A percentile compares a stretch with the other conserved stretches of the same genome.
phyloP scores from a whole-genome alignment of 805 yeast genomes.

The Nakazawaea ambrosiae region DNA sequence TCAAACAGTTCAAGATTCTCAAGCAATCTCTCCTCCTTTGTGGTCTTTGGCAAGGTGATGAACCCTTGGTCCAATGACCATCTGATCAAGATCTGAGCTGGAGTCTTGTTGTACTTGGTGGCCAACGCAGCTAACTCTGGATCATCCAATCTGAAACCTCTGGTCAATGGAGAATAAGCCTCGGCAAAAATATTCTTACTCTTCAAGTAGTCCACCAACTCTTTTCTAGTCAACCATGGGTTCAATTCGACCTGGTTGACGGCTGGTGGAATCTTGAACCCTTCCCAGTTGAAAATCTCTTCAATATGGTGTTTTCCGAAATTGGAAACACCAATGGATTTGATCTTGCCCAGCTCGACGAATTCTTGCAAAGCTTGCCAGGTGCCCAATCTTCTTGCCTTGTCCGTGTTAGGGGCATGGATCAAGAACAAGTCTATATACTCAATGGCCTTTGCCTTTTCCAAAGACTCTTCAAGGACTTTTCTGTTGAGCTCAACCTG shows the following conservation, averaged over 20 bases:
- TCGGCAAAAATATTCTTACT: constrained; percentile 42
- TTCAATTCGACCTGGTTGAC: constrained; percentile 47
- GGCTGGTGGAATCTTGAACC: constrained; percentile 34
- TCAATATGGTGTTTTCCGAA: constrained; percentile 52
- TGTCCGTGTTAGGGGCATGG: constrained; percentile 45
- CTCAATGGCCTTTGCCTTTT: constrained; percentile 33
- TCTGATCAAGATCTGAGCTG: constrained; percentile 56
- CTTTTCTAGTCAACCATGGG: constrained; percentile 41
- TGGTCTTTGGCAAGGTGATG: constrained; percentile 33
- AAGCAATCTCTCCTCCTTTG: constrained; percentile 25
- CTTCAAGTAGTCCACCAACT: constrained; percentile 36
- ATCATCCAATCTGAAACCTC: constrained; percentile 40
- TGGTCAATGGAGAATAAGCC: constrained; percentile 63
- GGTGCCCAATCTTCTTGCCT: constrained; percentile 36
- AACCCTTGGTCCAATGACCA: constrained; percentile 66
- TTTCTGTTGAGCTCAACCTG: constrained; percentile 29
- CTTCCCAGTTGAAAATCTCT: constrained; percentile 42
- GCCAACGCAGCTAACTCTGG: constrained; percentile 37
- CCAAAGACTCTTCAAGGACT: constrained; percentile 36
- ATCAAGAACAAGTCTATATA: constrained; percentile 50
- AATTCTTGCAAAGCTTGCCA: constrained; percentile 54
- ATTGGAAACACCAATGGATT: constrained; percentile 58
- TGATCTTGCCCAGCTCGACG: constrained; percentile 41
- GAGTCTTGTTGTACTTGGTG: constrained; percentile 37
- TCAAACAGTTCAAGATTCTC: constrained; percentile 36